Conservation (phyloP, 2,329 filamentous ascomycete species). For the Knoxdaviesia capensis region DNA sequence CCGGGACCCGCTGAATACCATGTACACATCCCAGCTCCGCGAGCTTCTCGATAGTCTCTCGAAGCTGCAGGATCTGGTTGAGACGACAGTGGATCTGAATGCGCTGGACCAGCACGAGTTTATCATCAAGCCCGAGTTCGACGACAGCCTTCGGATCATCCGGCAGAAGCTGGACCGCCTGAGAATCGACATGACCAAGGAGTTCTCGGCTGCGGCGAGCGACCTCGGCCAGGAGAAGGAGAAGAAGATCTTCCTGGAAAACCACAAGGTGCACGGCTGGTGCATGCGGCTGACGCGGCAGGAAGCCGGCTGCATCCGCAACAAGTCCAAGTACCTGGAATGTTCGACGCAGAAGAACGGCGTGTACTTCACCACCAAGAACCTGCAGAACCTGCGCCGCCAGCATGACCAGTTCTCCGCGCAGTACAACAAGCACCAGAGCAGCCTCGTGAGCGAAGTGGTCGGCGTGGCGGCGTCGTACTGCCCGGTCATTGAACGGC, state of each 20-base stretch:
- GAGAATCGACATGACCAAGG: conserved; percentile 60
- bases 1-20: conserved; percentile 63
- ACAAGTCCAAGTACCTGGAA: conserved; percentile 77
- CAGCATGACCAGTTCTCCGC: conserved; percentile 88
- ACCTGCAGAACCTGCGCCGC: conserved; percentile 58
- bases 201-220: conserved; percentile 55
- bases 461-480: conserved; percentile 88
- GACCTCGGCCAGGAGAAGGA: conserved; percentile 86
- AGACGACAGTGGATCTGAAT: conserved; percentile 90
- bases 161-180: conserved; percentile 78
- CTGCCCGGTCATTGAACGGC: conserved; percentile 73
- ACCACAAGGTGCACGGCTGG: conserved; percentile 89
- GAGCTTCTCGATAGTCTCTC: conserved; percentile 59
- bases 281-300: conserved; percentile 85
- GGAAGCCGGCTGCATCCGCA: conserved; percentile 83
- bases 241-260: conserved; percentile 96
- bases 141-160: conserved; percentile 73
- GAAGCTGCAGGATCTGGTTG: conserved; percentile 92
- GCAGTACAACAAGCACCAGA: conserved; percentile 90
- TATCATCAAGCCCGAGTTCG: conserved; percentile 97
- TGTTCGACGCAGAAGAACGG: conserved; percentile 98
- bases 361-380: conserved; percentile 87
- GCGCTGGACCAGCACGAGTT: conserved; percentile 94
- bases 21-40: conserved; percentile 70
- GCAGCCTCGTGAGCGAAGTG: conserved; percentile 76